phyloP scores from a whole-genome alignment of 306 rosid species.

The Fragaria iinumae region DNA sequence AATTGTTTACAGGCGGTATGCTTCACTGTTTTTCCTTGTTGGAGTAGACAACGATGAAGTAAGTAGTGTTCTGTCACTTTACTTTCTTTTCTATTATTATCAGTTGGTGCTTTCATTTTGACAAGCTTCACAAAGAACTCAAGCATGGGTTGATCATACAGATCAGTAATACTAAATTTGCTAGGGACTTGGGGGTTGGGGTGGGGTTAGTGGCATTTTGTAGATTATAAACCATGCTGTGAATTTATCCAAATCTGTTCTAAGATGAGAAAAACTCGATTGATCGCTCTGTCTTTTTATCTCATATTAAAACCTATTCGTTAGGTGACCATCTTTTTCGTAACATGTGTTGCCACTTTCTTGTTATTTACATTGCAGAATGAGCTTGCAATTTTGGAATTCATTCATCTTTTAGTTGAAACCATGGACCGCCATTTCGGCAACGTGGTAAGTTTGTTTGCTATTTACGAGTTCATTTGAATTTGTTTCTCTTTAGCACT shows the following conservation, averaged over 20 bases:
- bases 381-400: constrained; percentile 90
- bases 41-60: constrained; percentile 95
- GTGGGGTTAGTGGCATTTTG: not conserved
- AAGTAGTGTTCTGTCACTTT: constrained; percentile 21
- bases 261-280: no score
- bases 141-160: constrained; percentile 6
- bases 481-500: not conserved
- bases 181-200: not conserved
- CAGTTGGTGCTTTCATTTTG: not conserved
- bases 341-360: not conserved
- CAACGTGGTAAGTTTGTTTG: constrained; percentile 59
- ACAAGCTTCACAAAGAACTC: constrained; percentile 5
- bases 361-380: constrained; percentile 53
- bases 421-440: constrained; percentile 98
- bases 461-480: constrained; percentile 9
- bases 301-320: not conserved
- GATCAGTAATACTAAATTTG: not conserved
- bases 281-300: not conserved
- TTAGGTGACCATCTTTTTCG: not conserved
- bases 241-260: not conserved
- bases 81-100: constrained; percentile 9
- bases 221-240: not conserved
- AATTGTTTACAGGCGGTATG: constrained; percentile 92
- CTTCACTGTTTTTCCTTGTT: constrained; percentile 89
- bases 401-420: constrained; percentile 90